Evolutionary conservation across 1,284 basidiomycete species (phyloP).

Genomic region (Moniliella sp.): DNA sequence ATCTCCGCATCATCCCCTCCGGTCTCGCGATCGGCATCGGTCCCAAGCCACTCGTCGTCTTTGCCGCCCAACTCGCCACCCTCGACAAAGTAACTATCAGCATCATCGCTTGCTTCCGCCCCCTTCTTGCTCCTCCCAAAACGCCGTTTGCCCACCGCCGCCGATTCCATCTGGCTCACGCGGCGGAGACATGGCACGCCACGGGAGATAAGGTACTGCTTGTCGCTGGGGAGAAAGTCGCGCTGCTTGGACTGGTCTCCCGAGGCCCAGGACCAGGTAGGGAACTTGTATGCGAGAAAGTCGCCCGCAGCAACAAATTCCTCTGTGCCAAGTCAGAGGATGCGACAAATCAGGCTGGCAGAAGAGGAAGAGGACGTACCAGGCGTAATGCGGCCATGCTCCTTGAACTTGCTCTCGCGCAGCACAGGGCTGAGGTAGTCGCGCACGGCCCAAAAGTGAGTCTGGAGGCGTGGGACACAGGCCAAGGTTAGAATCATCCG

Average conservation of each 20-base stretch:
- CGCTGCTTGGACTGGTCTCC: constrained; percentile 53
- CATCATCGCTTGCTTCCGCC: constrained; percentile 8
- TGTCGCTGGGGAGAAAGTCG: constrained; percentile 77
- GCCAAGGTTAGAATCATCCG: too few relatives aligned
- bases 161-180: constrained; percentile 17
- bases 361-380: constrained; percentile 51
- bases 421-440: constrained; percentile 91
- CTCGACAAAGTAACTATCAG: constrained; percentile 13
- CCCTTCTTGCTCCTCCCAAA: constrained; percentile 1
- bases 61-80: constrained; percentile 6
- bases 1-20: constrained; percentile 8
- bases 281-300: constrained; percentile 27
- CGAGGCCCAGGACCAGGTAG: constrained; percentile 28
- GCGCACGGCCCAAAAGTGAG: constrained; percentile 81
- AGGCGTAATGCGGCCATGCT: constrained; percentile 84
- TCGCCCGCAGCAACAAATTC: constrained; percentile 32
- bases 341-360: too few relatives aligned
- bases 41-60: constrained; percentile 20
- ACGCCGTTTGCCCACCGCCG: constrained; percentile 3
- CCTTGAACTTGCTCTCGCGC: constrained; percentile 94
- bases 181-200: constrained; percentile 27
- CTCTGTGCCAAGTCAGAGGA: too few relatives aligned
- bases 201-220: constrained; percentile 64
- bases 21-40: constrained; percentile 7
- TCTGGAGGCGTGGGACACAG: too few relatives aligned